Evolutionary conservation across 768 basidiomycete species (phyloP).

Genomic region (Lactifluus volemus): DNA sequence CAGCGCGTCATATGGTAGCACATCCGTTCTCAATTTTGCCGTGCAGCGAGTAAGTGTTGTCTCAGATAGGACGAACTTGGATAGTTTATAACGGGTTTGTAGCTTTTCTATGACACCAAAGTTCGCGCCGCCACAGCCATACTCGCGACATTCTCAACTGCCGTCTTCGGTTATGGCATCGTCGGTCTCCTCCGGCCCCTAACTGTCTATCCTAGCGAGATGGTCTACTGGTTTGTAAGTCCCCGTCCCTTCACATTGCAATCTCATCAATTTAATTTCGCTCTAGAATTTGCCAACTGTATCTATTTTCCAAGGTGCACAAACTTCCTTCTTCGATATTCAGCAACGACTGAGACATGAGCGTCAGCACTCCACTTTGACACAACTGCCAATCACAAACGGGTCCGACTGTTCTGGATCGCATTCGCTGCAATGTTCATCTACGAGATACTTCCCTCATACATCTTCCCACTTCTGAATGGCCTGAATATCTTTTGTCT

Average conservation of each 20-base stretch:
- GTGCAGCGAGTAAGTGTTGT: constrained; percentile 40
- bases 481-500: constrained; percentile 55
- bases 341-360: constrained; percentile 21
- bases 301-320: constrained; percentile 48
- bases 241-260: neutral
- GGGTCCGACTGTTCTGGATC: constrained; percentile 44
- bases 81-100: neutral
- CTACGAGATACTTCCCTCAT: constrained; percentile 45
- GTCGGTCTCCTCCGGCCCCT: constrained; percentile 51
- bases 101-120: constrained; percentile 54
- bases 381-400: constrained; percentile 35
- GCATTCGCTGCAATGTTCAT: constrained; percentile 44
- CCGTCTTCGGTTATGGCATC: constrained; percentile 57
- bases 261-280: neutral
- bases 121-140: constrained; percentile 48
- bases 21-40: constrained; percentile 51
- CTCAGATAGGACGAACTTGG: neutral
- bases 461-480: constrained; percentile 56
- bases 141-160: constrained; percentile 55
- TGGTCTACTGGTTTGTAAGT: constrained; percentile 52
- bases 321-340: neutral
- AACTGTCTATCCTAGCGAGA: constrained; percentile 53
- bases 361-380: constrained; percentile 44
- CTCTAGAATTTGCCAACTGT: constrained; percentile 46
- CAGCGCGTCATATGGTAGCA: constrained; percentile 44